Conservation (phyloP, 176 grass and related monocot genomes). For the Oryza meridionalis region DNA sequence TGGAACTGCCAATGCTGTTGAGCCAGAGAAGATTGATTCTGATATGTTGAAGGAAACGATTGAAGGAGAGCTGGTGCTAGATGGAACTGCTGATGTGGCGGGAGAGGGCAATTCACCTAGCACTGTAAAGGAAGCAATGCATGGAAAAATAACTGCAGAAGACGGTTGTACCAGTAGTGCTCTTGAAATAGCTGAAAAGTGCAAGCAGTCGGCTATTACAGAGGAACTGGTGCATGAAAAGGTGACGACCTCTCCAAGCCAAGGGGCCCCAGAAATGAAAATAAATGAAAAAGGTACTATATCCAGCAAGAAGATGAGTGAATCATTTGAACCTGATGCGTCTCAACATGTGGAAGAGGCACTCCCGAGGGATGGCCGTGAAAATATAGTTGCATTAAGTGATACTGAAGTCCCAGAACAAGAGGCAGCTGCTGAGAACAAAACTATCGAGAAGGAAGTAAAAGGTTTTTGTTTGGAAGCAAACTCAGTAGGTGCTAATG, state of each 20-base stretch:
- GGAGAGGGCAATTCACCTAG: background rate
- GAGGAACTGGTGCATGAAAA: conserved; percentile 52
- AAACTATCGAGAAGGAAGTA: conserved; percentile 33
- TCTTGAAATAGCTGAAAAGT: conserved; percentile 40
- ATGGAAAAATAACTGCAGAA: conserved; percentile 13
- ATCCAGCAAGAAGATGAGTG: conserved; percentile 37
- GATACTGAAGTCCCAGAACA: conserved; percentile 39
- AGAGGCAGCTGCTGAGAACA: conserved; percentile 35
- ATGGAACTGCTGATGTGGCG: conserved; percentile 2
- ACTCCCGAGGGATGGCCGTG: conserved; percentile 9
- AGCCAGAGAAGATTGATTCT: conserved; percentile 30
- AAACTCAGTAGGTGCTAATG: conserved; percentile 21
- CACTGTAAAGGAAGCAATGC: conserved; percentile 14
- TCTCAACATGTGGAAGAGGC: conserved; percentile 34
- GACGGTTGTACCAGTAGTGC: conserved; percentile 6
- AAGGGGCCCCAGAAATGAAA: conserved; percentile 33
- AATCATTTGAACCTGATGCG: background rate
- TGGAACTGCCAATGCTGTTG: conserved; percentile 5
- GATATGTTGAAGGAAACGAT: conserved; percentile 34
- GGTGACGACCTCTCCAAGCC: conserved; percentile 20
- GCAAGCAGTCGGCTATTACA: conserved; percentile 29
- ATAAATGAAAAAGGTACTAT: conserved; percentile 23
- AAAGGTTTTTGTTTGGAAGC: conserved; percentile 41
- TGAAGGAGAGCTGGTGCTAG: conserved; percentile 33
- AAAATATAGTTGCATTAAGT: conserved; percentile 19